Evolutionary conservation across 345 rosid species (phyloP).

Genomic region (Cardamine chenopodiifolia): DNA sequence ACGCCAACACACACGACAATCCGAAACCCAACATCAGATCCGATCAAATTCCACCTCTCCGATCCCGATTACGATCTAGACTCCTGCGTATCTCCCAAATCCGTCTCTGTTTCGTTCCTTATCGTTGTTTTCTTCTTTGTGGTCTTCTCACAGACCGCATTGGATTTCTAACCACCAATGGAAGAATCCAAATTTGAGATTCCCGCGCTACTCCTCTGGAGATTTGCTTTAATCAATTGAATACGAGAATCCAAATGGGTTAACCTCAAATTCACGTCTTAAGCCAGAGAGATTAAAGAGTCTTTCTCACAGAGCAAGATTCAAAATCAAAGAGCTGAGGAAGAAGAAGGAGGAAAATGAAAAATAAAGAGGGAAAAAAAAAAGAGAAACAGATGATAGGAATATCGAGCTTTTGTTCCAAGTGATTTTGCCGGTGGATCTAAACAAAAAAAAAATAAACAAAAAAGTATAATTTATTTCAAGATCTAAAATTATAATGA

Average conservation of each 20-base stretch:
- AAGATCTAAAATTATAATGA: conserved; percentile 39
- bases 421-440: conserved; percentile 47
- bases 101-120: conserved; percentile 22
- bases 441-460: background rate
- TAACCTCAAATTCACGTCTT: conserved; percentile 33
- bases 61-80: conserved; percentile 43
- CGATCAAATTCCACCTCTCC: conserved; percentile 38
- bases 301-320: conserved; percentile 31
- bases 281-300: conserved; percentile 1
- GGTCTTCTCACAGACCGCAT: conserved; percentile 69
- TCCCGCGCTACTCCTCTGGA: conserved; percentile 35
- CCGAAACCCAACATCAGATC: conserved; percentile 83
- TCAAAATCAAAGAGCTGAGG: conserved; percentile 29
- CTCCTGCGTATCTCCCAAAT: conserved; percentile 37
- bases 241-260: conserved; percentile 27
- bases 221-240: conserved; percentile 30
- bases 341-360: conserved; percentile 16
- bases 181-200: conserved; percentile 32
- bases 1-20: conserved; percentile 42
- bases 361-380: background rate
- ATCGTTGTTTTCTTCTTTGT: conserved; percentile 29
- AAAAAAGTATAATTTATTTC: conserved; percentile 12
- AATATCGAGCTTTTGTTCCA: conserved; percentile 36
- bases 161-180: conserved; percentile 46
- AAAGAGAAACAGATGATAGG: conserved; percentile 26